Conservation (phyloP, 2,329 filamentous ascomycete species). For the Penicillium sumatraense region DNA sequence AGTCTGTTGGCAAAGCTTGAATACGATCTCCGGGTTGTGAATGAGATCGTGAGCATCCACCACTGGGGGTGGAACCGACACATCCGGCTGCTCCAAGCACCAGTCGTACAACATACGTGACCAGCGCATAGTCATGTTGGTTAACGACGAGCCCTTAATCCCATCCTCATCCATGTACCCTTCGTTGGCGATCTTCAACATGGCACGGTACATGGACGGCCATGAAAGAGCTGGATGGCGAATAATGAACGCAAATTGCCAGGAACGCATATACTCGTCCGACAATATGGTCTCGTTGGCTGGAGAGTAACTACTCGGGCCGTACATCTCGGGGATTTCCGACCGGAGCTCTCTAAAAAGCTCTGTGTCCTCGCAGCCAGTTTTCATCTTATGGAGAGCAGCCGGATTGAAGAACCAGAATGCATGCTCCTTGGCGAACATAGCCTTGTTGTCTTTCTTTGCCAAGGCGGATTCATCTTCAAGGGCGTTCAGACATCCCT, state of each 20-base stretch:
- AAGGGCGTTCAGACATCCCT: slow-evolving; percentile 32
- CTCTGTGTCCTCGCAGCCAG: slow-evolving; percentile 9
- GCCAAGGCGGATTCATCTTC: slow-evolving; percentile 29
- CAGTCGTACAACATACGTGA: slow-evolving; percentile 42
- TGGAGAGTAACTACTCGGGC: slow-evolving; percentile 26
- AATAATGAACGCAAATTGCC: slow-evolving; percentile 42
- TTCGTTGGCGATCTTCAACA: slow-evolving; percentile 20
- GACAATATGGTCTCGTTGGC: slow-evolving; percentile 41
- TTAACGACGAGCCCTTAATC: slow-evolving; percentile 15
- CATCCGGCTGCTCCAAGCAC: slow-evolving; percentile 30
- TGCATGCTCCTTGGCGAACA: slow-evolving; percentile 45
- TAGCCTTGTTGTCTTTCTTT: slow-evolving; percentile 27
- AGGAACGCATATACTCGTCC: slow-evolving; percentile 40
- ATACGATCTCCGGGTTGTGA: slow-evolving; percentile 34
- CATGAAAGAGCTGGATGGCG: slow-evolving; percentile 46
- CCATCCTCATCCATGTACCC: slow-evolving; percentile 23
- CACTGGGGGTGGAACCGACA: slow-evolving; percentile 31
- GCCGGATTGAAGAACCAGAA: slow-evolving; percentile 32
- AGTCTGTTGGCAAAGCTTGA: slow-evolving; percentile 30
- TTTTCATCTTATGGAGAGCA: slow-evolving; percentile 18
- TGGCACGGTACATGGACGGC: slow-evolving; percentile 43
- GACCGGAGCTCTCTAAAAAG: slow-evolving; percentile 19
- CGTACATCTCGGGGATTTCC: slow-evolving; percentile 21
- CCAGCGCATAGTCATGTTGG: slow-evolving; percentile 37
- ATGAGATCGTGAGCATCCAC: slow-evolving; percentile 48